Evolutionary conservation across 2,329 filamentous ascomycete species (phyloP), one percentile per base, ranked within the genome.

Genomic region (Diaporthe longicolla): DNA sequence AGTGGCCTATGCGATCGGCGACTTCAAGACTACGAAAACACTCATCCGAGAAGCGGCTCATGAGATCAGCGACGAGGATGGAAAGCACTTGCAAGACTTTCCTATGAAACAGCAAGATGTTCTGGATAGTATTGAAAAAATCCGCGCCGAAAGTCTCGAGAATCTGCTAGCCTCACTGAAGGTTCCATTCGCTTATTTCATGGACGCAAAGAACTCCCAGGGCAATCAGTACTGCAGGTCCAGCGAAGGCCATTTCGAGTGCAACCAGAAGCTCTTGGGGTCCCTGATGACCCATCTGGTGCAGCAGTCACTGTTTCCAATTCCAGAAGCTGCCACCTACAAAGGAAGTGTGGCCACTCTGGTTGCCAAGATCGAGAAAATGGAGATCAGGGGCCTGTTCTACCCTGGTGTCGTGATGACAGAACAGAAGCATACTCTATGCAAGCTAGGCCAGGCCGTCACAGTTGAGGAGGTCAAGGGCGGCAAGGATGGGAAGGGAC

Each of bases 261-360:
- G 75, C 13, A 73, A 76, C 29, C 66, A 73, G 43, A 76, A 73
- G 55, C 70, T 75, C 21, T n/a, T 76, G 24, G 75, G 75, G 4
- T 76, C 75, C 13, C 19, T 75, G 26, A 55, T 76, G n/a, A 48
- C 57, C 70, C 71, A 71, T 48, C 37, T 76, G 11, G 32, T 73
- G 3, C 61, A 75, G 17, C 70, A 74, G 54, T 48, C 70, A 4
- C 70, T 76, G 7, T 71, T 71, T 50, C 75, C 75, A 10, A 54
- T 76, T 35, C 75, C 75, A 4, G 68, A 71, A 11, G 15, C 66
- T 29, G 15, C 35, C 5, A 35, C n/a, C 10, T 76, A 71, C 45
- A 48, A 35, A n/a, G 73, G 71, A 15, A 73, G 59, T 19, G 68
- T 75, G 24, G 26, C 43, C 66, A 21, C 37, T 5, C 19, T 76